Evolutionary conservation across 2,329 filamentous ascomycete genomes (phyloP), one percentile per base, ranked within the genome.

Genomic region (Neonectria ditissima): DNA sequence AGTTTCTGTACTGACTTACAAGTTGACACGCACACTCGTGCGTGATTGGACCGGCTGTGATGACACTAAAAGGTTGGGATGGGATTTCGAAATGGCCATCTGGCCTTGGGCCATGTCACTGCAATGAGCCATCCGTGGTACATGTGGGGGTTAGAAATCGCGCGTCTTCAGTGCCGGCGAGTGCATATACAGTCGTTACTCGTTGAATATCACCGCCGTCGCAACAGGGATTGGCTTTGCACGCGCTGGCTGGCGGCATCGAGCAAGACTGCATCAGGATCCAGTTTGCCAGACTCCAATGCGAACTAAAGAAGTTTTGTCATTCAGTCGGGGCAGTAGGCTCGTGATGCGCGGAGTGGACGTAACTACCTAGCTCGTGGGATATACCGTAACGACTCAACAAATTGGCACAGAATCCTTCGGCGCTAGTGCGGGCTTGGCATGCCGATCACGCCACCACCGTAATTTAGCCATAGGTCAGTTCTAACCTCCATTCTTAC

Each of bases 281-380:
- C 44, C 45, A 44, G 37, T 41, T 2, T 22, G 43, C 45, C 48
- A 45, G 37, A 24, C 48, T 55, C 53, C 55, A 50, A 59, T 53
- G 51, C 56, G 51, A 52, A 37, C 50, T 51, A 50, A 30, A 34
- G 37, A 28, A 37, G 43, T 14, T 18, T n/a, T 45, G 61, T 39
- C 41, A 44, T 26, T 50, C 56, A 41, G 48, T 44, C 14, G 34
- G 26, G 56, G 58, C 61, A 34, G 43, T 18, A 28, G 41, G 47
- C 60, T 32, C 26, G 39, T 60, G 41, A 63, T 65, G 55, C 28
- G 41, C 8, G 45, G 30, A 18, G 47, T 62, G 39, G 37, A 56
- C 51, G 39, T 34, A 34, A 16, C 13, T 43, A 34, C 5, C 13
- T 43, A 32, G 18, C 26, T 30, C 9, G 26, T 24, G 53, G 20